Percentiles rank a stretch among this genome's conserved stretches.
These are phyloP conservation scores for Mycena crocata DNA, from an alignment of 768 basidiomycete genomes.

Conservation along the genomic window DNA sequence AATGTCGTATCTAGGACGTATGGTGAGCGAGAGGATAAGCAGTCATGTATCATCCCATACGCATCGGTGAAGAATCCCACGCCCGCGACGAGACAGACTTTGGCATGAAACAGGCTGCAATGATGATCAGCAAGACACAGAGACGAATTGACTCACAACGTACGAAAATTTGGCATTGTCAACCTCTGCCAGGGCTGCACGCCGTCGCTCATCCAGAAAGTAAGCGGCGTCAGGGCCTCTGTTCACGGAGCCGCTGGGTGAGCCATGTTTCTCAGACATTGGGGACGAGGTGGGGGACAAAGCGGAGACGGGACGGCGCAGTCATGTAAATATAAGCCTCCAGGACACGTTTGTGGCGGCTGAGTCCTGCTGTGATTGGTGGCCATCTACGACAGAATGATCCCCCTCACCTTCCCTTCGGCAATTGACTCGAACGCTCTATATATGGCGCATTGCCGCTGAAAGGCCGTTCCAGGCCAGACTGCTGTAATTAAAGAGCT, in stretches of 20 bases:
- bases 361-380: no score
- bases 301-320: no score
- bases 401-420: no score
- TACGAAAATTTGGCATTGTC: slow-evolving; percentile 89
- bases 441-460: no score
- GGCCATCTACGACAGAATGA: no score
- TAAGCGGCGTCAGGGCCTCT: not conserved
- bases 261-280: no score
- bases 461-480: no score
- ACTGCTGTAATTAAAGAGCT: no score
- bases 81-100: slow-evolving; percentile 68
- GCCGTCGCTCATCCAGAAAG: slow-evolving; percentile 74
- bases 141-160: slow-evolving; percentile 36
- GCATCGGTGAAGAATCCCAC: slow-evolving; percentile 85
- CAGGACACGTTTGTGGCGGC: no score
- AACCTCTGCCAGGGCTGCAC: slow-evolving; percentile 84
- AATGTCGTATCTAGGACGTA: slow-evolving; percentile 71
- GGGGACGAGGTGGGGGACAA: no score
- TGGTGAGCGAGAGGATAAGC: not conserved
- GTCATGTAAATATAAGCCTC: no score
- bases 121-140: slow-evolving; percentile 9
- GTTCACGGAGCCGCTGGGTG: not conserved
- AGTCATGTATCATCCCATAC: slow-evolving; percentile 47
- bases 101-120: slow-evolving; percentile 85
- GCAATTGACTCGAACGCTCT: no score